These are phyloP conservation scores for Penicillium antarcticum DNA, from an alignment of 495 filamentous ascomycete species.

Conservation along the genomic window DNA sequence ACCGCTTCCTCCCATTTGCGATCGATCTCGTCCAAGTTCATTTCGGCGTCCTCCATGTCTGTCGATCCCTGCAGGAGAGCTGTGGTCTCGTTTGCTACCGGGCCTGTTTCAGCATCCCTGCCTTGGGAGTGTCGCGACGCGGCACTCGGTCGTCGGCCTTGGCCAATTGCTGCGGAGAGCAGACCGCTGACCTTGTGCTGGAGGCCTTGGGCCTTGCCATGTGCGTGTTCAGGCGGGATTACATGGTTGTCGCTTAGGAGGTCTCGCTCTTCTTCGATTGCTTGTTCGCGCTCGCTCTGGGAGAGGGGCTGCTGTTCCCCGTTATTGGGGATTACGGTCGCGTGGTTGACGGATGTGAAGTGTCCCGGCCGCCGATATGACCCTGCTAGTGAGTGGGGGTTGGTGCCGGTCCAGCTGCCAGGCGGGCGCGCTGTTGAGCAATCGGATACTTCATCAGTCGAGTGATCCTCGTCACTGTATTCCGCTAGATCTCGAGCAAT, in stretches of 20 bases:
- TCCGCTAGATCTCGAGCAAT: constrained; percentile 69
- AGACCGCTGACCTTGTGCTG: constrained; percentile 28
- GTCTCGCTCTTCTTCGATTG: constrained; percentile 69
- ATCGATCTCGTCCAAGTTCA: constrained; percentile 40
- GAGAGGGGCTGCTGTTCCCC: constrained; percentile 51
- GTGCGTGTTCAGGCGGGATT: constrained; percentile 60
- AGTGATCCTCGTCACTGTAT: constrained; percentile 47
- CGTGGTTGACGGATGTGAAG: constrained; percentile 57
- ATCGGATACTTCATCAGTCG: constrained; percentile 46
- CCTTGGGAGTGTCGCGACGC: constrained; percentile 13
- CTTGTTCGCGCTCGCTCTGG: constrained; percentile 58
- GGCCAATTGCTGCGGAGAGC: constrained; percentile 17
- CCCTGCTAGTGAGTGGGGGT: constrained; percentile 57
- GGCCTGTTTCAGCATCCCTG: constrained; percentile 9
- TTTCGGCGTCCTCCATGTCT: constrained; percentile 22
- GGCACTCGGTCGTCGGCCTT: constrained; percentile 9
- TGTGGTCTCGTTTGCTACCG: constrained; percentile 43
- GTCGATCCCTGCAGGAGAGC: constrained; percentile 39
- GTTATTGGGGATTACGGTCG: constrained; percentile 40
- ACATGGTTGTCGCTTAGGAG: constrained; percentile 76
- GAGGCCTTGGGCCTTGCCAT: constrained; percentile 20
- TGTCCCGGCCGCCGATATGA: constrained; percentile 67
- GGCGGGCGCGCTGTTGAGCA: constrained; percentile 45
- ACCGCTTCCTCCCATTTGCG: constrained; percentile 80
- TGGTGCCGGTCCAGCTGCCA: constrained; percentile 31